Evolutionary conservation across 2,329 filamentous ascomycete genomes (phyloP), one percentile per base, ranked within the genome.

Genomic region (Zasmidium cellare): DNA sequence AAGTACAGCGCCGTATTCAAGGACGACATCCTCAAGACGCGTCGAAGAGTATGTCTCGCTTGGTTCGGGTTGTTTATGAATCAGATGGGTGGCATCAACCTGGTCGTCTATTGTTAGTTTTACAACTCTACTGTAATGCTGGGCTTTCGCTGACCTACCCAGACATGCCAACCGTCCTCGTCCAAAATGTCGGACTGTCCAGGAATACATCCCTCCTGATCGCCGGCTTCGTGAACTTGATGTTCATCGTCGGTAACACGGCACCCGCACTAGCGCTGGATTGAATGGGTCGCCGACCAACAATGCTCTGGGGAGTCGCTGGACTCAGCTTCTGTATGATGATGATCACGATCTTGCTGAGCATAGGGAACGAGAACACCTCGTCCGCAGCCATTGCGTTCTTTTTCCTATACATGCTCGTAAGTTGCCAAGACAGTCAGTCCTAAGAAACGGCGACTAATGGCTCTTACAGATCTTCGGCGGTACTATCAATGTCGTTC

Each of bases 301-400:
- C 65, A 2, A 69, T 69, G 67, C 64, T 69, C 22, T 62, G 51
- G 48, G 67, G 67, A 11, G 67, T 62, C 14, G 55, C 55, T 16
- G 55, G 52, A 11, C 57, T 69, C 14, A 55, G 58, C 22, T 60
- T 76, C n/a, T 76, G 71, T 45, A 67, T 69, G 75, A 72, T 76
- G 62, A 54, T 67, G 44, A 64, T 69, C 48, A 57, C 73, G 2
- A 69, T 74, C n/a, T 62, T 75, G 25, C 70, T 79, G 25, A 76
- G 73, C 24, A 76, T 77, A 65, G 72, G 64, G 2, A 60, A 73
- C 9, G 71, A 74, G 25, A 75, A 75, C 48, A 64, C 69, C 3
- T 72, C 76, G 1, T 72, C 73, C 5, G 78, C 76, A 0, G 76
- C 77, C 12, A 75, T 80, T 23, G 72, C 77, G 3, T 80, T 80